phyloP scores from a whole-genome alignment of 352 stramenopile genomes.

The Phytophthora citrophthora region DNA sequence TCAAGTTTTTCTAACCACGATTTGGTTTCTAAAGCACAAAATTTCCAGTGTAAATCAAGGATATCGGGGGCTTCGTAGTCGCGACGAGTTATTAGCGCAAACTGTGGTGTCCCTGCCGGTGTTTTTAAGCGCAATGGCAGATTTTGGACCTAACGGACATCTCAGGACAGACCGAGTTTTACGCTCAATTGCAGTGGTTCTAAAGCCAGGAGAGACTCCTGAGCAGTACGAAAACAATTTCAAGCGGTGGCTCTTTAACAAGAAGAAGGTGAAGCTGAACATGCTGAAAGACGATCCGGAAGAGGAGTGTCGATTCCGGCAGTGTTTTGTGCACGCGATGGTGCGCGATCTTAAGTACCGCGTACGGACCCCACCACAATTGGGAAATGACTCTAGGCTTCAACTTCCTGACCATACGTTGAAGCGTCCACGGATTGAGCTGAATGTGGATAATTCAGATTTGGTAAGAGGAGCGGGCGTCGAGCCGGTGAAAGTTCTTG shows the following conservation, averaged over 20 bases:
- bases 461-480: too few species aligned
- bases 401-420: too few species aligned
- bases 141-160: slow-evolving; percentile 1
- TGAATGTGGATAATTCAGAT: too few species aligned
- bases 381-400: too few species aligned
- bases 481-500: too few species aligned
- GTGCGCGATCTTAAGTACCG: too few species aligned
- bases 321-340: background rate
- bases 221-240: background rate
- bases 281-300: background rate
- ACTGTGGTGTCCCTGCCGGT: background rate
- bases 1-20: too few species aligned
- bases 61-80: background rate
- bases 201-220: background rate
- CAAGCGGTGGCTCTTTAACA: background rate
- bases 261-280: background rate
- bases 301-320: background rate
- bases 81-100: background rate
- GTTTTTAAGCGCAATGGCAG: background rate
- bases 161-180: background rate
- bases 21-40: too few species aligned
- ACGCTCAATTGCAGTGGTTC: background rate
- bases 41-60: too few species aligned
- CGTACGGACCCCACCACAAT: too few species aligned
- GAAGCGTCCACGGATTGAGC: too few species aligned